A percentile compares a stretch with the other conserved stretches of the same genome.
These are phyloP conservation scores for Musa balbisiana DNA, from an alignment of 202 grass and related monocot species.

Conservation along the genomic window DNA sequence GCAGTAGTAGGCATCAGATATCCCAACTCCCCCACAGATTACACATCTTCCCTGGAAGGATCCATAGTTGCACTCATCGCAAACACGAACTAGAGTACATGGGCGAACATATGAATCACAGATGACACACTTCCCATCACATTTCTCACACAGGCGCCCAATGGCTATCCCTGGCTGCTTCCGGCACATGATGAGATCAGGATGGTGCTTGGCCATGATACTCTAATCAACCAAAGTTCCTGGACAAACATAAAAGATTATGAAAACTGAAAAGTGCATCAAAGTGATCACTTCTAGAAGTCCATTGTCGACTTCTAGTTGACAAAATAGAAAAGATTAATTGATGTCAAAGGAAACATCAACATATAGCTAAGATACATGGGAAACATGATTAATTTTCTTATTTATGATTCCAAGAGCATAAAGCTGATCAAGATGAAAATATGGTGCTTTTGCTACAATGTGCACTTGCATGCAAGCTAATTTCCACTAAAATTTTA, in stretches of 20 bases:
- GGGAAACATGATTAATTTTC: too few relatives aligned
- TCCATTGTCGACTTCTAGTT: too few relatives aligned
- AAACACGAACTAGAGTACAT: slow-evolving; percentile 3
- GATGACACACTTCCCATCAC: background rate
- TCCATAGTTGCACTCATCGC: slow-evolving; percentile 9
- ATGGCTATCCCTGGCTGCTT: slow-evolving; percentile 9
- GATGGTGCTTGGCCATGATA: slow-evolving; percentile 11
- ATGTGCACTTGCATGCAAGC: too few relatives aligned
- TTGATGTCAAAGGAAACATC: too few relatives aligned
- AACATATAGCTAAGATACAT: too few relatives aligned
- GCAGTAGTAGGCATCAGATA: slow-evolving; percentile 14
- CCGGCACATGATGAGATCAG: slow-evolving; percentile 12
- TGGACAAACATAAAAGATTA: background rate
- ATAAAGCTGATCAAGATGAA: too few relatives aligned
- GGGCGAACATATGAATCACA: background rate
- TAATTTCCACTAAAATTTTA: too few relatives aligned
- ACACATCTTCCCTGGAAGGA: slow-evolving; percentile 7
- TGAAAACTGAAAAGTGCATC: background rate
- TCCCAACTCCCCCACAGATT: slow-evolving; percentile 2
- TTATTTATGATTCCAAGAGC: too few relatives aligned
- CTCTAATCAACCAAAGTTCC: background rate
- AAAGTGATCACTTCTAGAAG: background rate
- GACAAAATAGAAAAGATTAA: too few relatives aligned
- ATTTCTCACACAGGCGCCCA: slow-evolving; percentile 4
- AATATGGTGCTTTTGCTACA: too few relatives aligned